Base-by-base conservation (phyloP, 768 basidiomycete species). In the Pisolithus orientalis region DNA sequence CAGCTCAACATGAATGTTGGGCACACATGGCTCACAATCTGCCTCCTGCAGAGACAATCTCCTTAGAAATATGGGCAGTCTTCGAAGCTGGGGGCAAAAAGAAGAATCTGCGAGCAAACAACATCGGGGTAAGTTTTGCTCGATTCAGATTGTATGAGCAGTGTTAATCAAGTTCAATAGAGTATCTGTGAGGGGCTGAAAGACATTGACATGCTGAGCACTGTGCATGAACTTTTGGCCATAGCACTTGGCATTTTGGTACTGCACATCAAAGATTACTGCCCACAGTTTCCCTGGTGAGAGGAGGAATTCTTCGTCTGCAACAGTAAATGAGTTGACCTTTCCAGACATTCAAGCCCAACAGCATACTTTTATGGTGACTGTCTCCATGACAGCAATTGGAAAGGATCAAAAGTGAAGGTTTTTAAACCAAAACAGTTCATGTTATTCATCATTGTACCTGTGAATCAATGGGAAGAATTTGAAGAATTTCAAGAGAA, bases 351-450 rank as follows among this genome's bases (percentile, higher is more conserved):
- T 21, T 5, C 3, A 4, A 38, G 14, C 10, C 13, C n/a, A 24
- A 25, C 9, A 13, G 27, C 39, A 16, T 55, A 56, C n/a, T 56
- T 56, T 42, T 49, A 49, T 13, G 7, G 44, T 11, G 47, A 49
- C 4, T 56, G 54, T 21, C 42, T 52, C 13, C 43, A 46, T 24
- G 32, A 25, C 2, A 38, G 34, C 21, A 39, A 34, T 10, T 28
- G 7, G 17, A 52, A 56, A 38, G 43, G 38, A 2, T 45, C 34
- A n/a, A 52, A 52, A 27, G 38, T 34, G 4, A 39, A 5, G 5
- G 24, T 6, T 24, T 55, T 55, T 50, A 56, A 52, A 21, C 38
- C 37, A 10, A 49, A 49, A 8, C 42, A 52, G 16, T 56, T 52
- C 11, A 2, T 6, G 1, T 29, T 56, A 21, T 49, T 49, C 29